phyloP scores from a whole-genome alignment of 2,329 filamentous ascomycete genomes.

The Chaetomium sp. region DNA sequence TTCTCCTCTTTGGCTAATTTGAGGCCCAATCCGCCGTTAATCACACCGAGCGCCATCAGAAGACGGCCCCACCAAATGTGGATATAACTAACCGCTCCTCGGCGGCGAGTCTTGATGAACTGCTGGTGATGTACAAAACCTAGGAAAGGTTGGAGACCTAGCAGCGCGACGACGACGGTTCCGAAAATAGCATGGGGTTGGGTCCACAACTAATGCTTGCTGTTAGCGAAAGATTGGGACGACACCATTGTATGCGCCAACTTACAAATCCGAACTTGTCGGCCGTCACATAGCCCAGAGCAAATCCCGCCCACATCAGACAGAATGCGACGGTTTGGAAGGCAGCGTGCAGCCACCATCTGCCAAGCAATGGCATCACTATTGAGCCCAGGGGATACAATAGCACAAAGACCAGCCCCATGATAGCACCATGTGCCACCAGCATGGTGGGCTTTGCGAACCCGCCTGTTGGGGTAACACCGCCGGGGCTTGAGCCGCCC shows the following conservation, averaged over 20 bases:
- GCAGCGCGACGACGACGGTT: conserved; percentile 45
- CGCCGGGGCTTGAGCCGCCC: conserved; percentile 14
- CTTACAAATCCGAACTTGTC: conserved; percentile 36
- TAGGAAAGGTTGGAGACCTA: conserved; percentile 52
- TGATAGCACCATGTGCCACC: conserved; percentile 51
- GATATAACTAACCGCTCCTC: conserved; percentile 46
- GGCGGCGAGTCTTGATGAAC: conserved; percentile 41
- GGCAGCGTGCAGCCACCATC: conserved; percentile 50
- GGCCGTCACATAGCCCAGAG: conserved; percentile 46
- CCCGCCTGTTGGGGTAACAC: conserved; percentile 13
- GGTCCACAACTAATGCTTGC: conserved; percentile 40
- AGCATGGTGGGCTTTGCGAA: conserved; percentile 22
- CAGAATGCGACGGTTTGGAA: conserved; percentile 50
- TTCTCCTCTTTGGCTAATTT: conserved; percentile 37
- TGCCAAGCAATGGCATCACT: conserved; percentile 53
- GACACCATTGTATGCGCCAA: not conserved
- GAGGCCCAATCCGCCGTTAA: conserved; percentile 60
- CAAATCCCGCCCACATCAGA: conserved; percentile 55
- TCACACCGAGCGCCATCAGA: conserved; percentile 51
- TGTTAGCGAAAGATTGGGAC: conserved; percentile 14
- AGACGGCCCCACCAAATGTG: conserved; percentile 59
- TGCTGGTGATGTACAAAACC: conserved; percentile 52
- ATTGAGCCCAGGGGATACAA: conserved; percentile 56
- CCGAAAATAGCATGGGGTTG: conserved; percentile 51
- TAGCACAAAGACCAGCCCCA: conserved; percentile 52